Conservation (phyloP, 768 basidiomycete species). For the Amanita pseudoporphyria region DNA sequence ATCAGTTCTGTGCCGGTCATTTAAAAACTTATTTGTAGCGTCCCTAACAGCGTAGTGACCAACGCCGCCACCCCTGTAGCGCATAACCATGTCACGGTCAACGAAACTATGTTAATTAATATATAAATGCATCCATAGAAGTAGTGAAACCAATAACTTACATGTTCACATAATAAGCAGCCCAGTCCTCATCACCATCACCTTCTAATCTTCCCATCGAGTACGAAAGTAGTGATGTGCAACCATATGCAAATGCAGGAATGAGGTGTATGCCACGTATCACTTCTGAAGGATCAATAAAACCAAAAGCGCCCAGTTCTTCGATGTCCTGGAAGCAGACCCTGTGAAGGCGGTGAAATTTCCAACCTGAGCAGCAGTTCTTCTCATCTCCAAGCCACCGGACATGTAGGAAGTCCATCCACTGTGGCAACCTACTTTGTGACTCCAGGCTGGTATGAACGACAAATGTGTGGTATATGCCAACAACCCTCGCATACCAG, state of each 20-base stretch:
- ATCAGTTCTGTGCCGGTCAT: too few relatives aligned
- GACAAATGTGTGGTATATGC: slow-evolving; percentile 21
- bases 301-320: slow-evolving; percentile 21
- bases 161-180: slow-evolving; percentile 27
- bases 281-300: slow-evolving; percentile 23
- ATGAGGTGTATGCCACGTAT: slow-evolving; percentile 25
- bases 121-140: not conserved
- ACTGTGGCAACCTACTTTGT: not conserved
- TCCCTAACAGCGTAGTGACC: too few relatives aligned
- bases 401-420: slow-evolving; percentile 34
- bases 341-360: slow-evolving; percentile 19
- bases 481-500: slow-evolving; percentile 22
- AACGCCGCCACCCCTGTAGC: too few relatives aligned
- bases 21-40: too few relatives aligned
- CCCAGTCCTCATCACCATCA: slow-evolving; percentile 14
- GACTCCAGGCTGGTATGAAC: not conserved
- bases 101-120: slow-evolving; percentile 24
- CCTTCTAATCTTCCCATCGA: slow-evolving; percentile 10
- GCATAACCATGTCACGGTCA: slow-evolving; percentile 31
- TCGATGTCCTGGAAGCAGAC: slow-evolving; percentile 24
- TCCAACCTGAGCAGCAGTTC: slow-evolving; percentile 17
- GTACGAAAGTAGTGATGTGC: slow-evolving; percentile 11
- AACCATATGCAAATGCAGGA: slow-evolving; percentile 21
- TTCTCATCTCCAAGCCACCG: slow-evolving; percentile 24
- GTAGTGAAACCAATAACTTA: slow-evolving; percentile 13